These are phyloP conservation scores for Pleurotus sapidus DNA, from an alignment of 768 basidiomycete genomes.

Conservation along the genomic window DNA sequence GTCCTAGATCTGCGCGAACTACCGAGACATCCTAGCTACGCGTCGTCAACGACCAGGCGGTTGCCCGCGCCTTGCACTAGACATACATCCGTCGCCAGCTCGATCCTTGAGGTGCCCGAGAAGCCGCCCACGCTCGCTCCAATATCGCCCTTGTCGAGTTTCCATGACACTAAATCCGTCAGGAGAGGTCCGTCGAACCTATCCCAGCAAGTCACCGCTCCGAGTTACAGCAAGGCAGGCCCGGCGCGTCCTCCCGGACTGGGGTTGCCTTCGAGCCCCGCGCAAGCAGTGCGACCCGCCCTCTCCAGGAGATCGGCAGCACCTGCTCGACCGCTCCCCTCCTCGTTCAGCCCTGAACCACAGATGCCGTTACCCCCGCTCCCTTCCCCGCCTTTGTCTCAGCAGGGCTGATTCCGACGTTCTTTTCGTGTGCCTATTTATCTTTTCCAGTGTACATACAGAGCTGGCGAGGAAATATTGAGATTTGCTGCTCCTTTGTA, in stretches of 20 bases:
- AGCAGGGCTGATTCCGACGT: not conserved
- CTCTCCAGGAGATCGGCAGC: not conserved
- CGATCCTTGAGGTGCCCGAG: not conserved
- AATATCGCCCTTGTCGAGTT: not conserved
- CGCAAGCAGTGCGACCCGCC: conserved; percentile 1
- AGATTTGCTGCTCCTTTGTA: not conserved
- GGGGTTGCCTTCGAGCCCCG: not conserved
- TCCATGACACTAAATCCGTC: not conserved
- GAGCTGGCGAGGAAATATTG: not conserved
- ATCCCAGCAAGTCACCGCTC: not conserved
- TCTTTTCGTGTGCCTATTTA: not conserved
- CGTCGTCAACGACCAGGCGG: not conserved
- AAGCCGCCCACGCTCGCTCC: conserved; percentile 2
- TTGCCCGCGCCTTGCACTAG: not conserved
- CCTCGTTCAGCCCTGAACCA: not conserved
- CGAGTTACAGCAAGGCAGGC: not conserved
- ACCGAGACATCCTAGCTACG: not conserved
- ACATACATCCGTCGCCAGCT: not conserved
- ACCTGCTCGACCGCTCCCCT: not conserved
- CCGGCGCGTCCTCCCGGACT: not conserved
- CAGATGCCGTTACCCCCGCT: not conserved
- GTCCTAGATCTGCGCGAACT: conserved; percentile 2
- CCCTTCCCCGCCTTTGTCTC: not conserved
- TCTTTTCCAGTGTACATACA: not conserved
- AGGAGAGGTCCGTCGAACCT: not conserved